phyloP scores from a whole-genome alignment of 495 filamentous ascomycete genomes.

The Hyaloscypha finlandica region DNA sequence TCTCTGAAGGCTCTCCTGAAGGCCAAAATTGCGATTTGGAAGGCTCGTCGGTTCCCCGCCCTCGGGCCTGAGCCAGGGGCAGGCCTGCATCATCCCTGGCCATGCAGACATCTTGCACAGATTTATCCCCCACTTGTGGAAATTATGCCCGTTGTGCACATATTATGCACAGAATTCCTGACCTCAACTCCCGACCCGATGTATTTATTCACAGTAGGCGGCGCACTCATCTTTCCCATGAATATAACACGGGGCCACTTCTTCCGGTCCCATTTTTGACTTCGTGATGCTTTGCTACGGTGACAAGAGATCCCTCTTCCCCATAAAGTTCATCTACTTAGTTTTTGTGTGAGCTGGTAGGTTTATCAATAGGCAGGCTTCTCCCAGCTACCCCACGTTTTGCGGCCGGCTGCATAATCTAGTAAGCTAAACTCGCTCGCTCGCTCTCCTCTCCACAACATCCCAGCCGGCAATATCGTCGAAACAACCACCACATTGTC shows the following conservation, averaged over 20 bases:
- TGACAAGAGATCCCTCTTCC: background rate
- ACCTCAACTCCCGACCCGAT: background rate
- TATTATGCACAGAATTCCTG: background rate
- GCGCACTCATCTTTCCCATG: background rate
- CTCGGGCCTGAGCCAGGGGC: too few species aligned
- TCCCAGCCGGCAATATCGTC: background rate
- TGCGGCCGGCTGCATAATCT: background rate
- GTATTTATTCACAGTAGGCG: background rate
- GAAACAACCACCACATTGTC: background rate
- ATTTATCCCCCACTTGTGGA: too few species aligned
- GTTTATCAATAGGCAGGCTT: background rate
- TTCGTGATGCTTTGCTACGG: background rate
- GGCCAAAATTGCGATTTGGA: too few species aligned
- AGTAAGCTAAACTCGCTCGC: background rate
- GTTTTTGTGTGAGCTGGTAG: background rate
- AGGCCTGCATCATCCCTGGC: too few species aligned
- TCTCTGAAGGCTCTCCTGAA: too few species aligned
- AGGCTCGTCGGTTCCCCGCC: too few species aligned
- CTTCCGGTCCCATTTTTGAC: background rate
- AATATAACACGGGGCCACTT: background rate
- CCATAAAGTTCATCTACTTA: background rate
- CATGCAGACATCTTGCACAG: too few species aligned
- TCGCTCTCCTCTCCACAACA: too few species aligned
- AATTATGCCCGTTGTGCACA: background rate
- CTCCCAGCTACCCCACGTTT: background rate